These are phyloP conservation scores for Sporodiniella umbellata DNA, from an alignment of 371 early-diverging fungal genomes.

Conservation along the genomic window DNA sequence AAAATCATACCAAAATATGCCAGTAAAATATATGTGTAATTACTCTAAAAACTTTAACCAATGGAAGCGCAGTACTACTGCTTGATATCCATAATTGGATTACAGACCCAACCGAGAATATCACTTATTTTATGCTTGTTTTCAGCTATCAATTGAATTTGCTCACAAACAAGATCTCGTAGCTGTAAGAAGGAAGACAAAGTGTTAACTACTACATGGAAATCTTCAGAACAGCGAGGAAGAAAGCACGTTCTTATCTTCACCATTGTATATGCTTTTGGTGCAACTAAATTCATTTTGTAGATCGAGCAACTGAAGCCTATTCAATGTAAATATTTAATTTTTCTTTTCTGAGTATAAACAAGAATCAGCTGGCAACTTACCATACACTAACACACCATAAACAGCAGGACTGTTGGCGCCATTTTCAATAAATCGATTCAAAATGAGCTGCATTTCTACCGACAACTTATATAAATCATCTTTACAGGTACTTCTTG, in stretches of 20 bases:
- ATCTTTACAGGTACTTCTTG: slow-evolving; percentile 5
- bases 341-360: neutral
- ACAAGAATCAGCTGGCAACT: neutral
- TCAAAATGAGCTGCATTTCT: slow-evolving; percentile 5
- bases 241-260: slow-evolving; percentile 4
- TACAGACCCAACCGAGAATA: slow-evolving; percentile 4
- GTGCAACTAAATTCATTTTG: slow-evolving; percentile 4
- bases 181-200: slow-evolving; percentile 2
- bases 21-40: no score
- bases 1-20: no score
- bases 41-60: no score
- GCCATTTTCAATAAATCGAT: slow-evolving; percentile 3
- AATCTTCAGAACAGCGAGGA: slow-evolving; percentile 9
- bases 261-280: slow-evolving; percentile 7
- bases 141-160: slow-evolving; percentile 5
- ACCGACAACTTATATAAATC: slow-evolving; percentile 6
- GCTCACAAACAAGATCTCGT: slow-evolving; percentile 10
- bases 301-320: neutral
- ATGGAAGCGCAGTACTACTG: no score
- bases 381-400: slow-evolving; percentile 10
- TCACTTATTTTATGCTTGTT: slow-evolving; percentile 4
- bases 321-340: neutral
- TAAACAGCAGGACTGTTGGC: slow-evolving; percentile 8
- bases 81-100: slow-evolving; percentile 2
- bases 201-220: slow-evolving; percentile 3